Base-by-base conservation (phyloP, 208 protist genomes). In the Naegleria fowleri region DNA sequence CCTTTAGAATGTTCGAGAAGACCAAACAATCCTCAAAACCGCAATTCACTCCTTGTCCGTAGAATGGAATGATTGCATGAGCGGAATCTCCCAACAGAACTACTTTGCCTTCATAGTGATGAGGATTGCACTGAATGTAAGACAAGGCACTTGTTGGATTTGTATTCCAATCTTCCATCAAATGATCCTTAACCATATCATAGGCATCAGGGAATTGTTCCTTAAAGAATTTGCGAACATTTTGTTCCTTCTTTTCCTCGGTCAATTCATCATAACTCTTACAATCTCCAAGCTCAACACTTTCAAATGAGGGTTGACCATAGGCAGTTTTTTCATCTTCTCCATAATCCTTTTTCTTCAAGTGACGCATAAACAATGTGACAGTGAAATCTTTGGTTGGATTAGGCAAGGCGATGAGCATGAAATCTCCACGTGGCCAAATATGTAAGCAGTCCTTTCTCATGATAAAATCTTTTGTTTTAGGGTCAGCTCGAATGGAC, bases 351-450 rank as follows among this genome's bases (percentile, higher is more conserved):
- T 33, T 92, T 75, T 22, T 67, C 36, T 40, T 40, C 39, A 43
- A 36, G 25, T 79, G 11, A 51, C 33, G 4, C 91, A 90, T 92
- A 55, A 93, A 93, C 7, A 93, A 38, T 16, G 92, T 93, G 43
- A 89, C n/a, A 52, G 92, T 93, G 59, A 93, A 93, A n/a, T 83
- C 41, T 39, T 36, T 39, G 25, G 90, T 88, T n/a, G 4, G 5
- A 84, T 93, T 93, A n/a, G 92, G 92, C 3, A 93, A 86, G 22
- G 92, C 92, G 22, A 93, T 93, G n/a, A 93, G 83, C 91, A 93
- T 92, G 29, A 59, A 84, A 19, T 92, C 43, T 76, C 52, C 67
- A 39, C 92, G 25, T 75, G 92, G 91, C 92, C 92, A 93, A 76
- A 93, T 93, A 59, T 93, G 92, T 15, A 93, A 79, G 38, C 39